Conservation (phyloP, 2,329 filamentous ascomycete species). For the Paradendryphiella salina region DNA sequence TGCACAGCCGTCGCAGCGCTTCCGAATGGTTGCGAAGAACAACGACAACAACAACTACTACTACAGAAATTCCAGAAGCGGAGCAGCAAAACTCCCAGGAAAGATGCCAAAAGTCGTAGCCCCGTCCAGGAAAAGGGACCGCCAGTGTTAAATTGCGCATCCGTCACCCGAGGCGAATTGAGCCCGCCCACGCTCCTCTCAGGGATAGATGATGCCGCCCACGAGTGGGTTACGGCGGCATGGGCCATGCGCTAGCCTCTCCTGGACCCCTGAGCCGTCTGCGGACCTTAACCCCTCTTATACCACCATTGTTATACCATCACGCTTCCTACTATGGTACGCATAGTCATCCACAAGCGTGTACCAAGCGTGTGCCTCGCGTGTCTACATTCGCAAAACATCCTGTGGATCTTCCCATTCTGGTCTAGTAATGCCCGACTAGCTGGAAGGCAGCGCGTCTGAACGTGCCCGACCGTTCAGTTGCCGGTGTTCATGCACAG, state of each 20-base stretch:
- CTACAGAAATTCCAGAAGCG: too few species aligned
- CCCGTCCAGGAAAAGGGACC: conserved; percentile 2
- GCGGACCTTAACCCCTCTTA: conserved; percentile 5
- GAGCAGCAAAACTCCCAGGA: not conserved
- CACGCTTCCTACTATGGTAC: too few species aligned
- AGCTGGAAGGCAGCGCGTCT: not conserved
- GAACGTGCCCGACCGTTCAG: not conserved
- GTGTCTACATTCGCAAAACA: not conserved
- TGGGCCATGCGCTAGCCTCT: conserved; percentile 6
- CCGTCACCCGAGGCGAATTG: conserved; percentile 8
- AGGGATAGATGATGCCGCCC: conserved; percentile 7
- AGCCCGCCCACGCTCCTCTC: not conserved
- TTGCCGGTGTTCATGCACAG: conserved; percentile 6
- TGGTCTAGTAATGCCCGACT: not conserved
- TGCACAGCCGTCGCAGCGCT: conserved; percentile 1
- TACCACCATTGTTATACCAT: not conserved
- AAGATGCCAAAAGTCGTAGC: conserved; percentile 2
- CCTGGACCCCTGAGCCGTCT: not conserved
- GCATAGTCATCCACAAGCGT: not conserved
- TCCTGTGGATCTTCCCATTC: not conserved
- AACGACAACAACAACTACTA: too few species aligned
- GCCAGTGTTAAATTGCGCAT: conserved; percentile 14
- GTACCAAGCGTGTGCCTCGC: not conserved
- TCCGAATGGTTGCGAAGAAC: not conserved
- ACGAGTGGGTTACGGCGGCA: conserved; percentile 2